These are phyloP conservation scores for Chalciporus chontae DNA, from an alignment of 768 basidiomycete genomes.

Conservation along the genomic window DNA sequence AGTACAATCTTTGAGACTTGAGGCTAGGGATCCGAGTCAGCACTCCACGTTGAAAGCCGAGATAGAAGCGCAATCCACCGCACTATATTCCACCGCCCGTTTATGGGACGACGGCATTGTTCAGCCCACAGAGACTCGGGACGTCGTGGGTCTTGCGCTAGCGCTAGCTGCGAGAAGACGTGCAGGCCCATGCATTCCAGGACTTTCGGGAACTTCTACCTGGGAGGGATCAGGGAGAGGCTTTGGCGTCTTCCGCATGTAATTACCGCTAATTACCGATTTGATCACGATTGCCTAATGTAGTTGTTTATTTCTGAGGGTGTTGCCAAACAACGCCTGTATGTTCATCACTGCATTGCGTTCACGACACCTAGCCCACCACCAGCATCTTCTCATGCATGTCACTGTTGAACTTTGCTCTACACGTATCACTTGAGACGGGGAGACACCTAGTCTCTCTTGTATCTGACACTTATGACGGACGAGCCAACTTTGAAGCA, in stretches of 20 bases:
- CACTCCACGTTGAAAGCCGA: slow-evolving; percentile 71
- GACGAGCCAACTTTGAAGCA: slow-evolving; percentile 25
- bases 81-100: slow-evolving; percentile 86
- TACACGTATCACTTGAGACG: not conserved
- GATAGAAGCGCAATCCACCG: slow-evolving; percentile 87
- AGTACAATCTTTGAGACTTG: not conserved
- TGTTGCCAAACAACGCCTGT: slow-evolving; percentile 21
- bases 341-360: not conserved
- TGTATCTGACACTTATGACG: slow-evolving; percentile 13
- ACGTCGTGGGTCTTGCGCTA: slow-evolving; percentile 84
- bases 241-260: slow-evolving; percentile 95
- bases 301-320: slow-evolving; percentile 24
- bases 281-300: slow-evolving; percentile 24
- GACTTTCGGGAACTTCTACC: slow-evolving; percentile 37
- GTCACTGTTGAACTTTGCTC: not conserved
- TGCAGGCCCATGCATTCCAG: slow-evolving; percentile 9
- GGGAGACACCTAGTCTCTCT: too few species aligned
- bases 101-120: slow-evolving; percentile 95
- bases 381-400: not conserved
- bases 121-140: slow-evolving; percentile 82
- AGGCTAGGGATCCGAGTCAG: slow-evolving; percentile 69
- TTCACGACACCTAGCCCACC: not conserved
- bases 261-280: slow-evolving; percentile 14
- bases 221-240: slow-evolving; percentile 71
- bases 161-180: slow-evolving; percentile 63